A percentile compares a stretch with the other conserved stretches of the same genome.
Evolutionary conservation across 2,329 filamentous ascomycete genomes (phyloP).

Genomic region (Pyricularia sp.): DNA sequence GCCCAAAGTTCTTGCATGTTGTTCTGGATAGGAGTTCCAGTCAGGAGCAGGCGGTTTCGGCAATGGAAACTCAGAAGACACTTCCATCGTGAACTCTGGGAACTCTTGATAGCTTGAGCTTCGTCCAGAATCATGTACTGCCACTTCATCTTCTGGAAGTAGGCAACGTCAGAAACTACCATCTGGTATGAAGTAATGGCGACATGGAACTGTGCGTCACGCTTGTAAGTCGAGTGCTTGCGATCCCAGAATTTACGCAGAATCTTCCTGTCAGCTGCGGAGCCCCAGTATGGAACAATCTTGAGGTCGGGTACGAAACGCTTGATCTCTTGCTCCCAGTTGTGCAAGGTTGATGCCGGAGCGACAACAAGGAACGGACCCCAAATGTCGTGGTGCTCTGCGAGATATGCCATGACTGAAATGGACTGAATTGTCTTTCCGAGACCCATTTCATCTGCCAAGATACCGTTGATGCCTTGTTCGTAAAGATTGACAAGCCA

Average conservation of each 20-base stretch:
- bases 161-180: slow-evolving; percentile 88
- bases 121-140: slow-evolving; percentile 99
- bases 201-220: slow-evolving; percentile 89
- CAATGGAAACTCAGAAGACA: slow-evolving; percentile 87
- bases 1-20: slow-evolving; percentile 99
- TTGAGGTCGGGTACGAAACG: slow-evolving; percentile 92
- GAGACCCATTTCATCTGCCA: slow-evolving; percentile 98
- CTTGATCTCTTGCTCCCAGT: slow-evolving; percentile 97
- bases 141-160: slow-evolving; percentile 99
- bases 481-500: slow-evolving; percentile 99
- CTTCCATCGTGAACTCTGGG: slow-evolving; percentile 93
- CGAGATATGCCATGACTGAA: slow-evolving; percentile 96
- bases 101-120: slow-evolving; percentile 97
- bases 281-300: slow-evolving; percentile 95
- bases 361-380: slow-evolving; percentile 95
- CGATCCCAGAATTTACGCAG: slow-evolving; percentile 98
- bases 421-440: slow-evolving; percentile 99
- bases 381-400: slow-evolving; percentile 96
- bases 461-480: slow-evolving; percentile 97
- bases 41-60: slow-evolving; percentile 72
- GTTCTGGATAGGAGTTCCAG: slow-evolving; percentile 96
- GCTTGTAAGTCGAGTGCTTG: slow-evolving; percentile 90
- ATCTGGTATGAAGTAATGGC: slow-evolving; percentile 95
- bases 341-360: slow-evolving; percentile 90
- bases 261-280: slow-evolving; percentile 84